Evolutionary conservation across 306 rosid genomes (phyloP).

Genomic region (Fragaria ananassa): DNA sequence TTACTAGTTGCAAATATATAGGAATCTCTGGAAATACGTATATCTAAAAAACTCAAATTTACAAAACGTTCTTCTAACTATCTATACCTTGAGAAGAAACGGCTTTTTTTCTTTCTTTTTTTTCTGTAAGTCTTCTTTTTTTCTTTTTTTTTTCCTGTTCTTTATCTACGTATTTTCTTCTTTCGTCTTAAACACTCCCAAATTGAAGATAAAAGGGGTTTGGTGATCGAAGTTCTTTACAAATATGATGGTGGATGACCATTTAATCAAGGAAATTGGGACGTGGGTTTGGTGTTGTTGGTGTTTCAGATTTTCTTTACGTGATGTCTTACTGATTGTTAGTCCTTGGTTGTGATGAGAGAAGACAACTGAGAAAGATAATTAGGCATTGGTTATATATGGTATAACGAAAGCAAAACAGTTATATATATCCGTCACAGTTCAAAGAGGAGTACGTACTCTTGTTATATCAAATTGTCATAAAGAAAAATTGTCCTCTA

Average conservation of each 20-base stretch:
- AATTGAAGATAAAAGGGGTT: background rate
- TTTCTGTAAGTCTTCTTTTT: too few species aligned
- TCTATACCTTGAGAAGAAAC: background rate
- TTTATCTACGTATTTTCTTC: background rate
- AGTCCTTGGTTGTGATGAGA: background rate
- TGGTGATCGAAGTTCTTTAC: background rate
- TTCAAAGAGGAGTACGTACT: background rate
- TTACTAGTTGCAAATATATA: background rate
- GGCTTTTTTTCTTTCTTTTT: background rate
- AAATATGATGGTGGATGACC: background rate
- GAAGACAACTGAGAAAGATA: background rate
- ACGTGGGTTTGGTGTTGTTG: background rate
- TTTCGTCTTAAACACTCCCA: background rate
- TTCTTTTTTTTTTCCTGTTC: background rate
- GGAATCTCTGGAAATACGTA: background rate
- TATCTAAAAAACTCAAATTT: background rate
- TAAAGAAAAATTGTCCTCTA: background rate
- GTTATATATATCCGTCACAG: background rate
- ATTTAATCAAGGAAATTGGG: background rate
- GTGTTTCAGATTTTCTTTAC: background rate
- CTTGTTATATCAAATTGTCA: background rate
- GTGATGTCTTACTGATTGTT: background rate
- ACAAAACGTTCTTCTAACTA: background rate
- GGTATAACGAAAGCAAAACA: background rate
- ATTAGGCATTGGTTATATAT: background rate